Percentiles rank a stretch among this genome's conserved stretches.
Evolutionary conservation across 1,139 yeast genomes (phyloP).

Genomic region (Debaryomyces sp.): DNA sequence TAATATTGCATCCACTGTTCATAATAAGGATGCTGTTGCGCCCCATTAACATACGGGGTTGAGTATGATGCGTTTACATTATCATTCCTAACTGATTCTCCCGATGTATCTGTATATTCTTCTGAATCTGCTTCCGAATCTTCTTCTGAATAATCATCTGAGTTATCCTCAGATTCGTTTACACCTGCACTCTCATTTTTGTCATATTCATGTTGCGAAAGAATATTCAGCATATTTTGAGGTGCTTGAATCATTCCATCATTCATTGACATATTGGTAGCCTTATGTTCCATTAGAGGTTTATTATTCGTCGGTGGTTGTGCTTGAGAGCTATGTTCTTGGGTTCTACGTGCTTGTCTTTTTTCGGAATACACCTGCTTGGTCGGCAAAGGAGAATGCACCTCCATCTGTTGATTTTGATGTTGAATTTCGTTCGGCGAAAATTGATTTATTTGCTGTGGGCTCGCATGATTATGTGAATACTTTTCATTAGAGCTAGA

Average conservation of each 20-base stretch:
- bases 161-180: slow-evolving; percentile 9
- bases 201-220: background rate
- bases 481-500: background rate
- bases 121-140: slow-evolving; percentile 14
- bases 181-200: slow-evolving; percentile 2
- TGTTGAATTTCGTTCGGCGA: background rate
- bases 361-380: background rate
- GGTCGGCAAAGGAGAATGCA: background rate
- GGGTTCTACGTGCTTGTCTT: background rate
- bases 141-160: slow-evolving; percentile 1
- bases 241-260: background rate
- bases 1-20: slow-evolving; percentile 35
- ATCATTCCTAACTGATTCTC: slow-evolving; percentile 22
- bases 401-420: background rate
- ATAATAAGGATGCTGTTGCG: slow-evolving; percentile 23
- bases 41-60: slow-evolving; percentile 10
- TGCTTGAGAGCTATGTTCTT: background rate
- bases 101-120: slow-evolving; percentile 8
- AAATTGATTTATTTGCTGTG: background rate
- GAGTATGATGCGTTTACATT: slow-evolving; percentile 12
- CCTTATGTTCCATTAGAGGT: background rate
- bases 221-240: background rate
- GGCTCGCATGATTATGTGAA: background rate
- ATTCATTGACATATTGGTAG: background rate
- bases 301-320: no score